Conservation (phyloP, 2,329 filamentous ascomycete genomes). For the Trichoderma atrobrunneum region DNA sequence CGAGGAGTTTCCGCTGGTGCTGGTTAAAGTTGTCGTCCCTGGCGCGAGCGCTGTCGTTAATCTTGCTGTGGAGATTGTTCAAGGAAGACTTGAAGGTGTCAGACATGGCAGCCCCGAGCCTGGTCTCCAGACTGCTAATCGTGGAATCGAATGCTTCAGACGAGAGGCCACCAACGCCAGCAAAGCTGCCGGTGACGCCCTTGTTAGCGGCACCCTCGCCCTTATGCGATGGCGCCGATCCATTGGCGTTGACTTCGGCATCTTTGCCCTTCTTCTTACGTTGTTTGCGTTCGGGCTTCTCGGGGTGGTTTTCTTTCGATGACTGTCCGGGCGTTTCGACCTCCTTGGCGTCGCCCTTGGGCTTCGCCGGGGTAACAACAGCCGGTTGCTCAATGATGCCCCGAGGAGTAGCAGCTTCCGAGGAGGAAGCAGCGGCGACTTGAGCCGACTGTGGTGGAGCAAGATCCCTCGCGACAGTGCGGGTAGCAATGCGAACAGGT, state of each 20-base stretch:
- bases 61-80: conserved; percentile 59
- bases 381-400: conserved; percentile 29
- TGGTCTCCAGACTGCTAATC: conserved; percentile 52
- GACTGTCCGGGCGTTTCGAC: conserved; percentile 43
- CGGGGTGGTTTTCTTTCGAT: conserved; percentile 41
- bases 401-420: conserved; percentile 30
- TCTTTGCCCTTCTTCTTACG: conserved; percentile 67
- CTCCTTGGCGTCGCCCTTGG: conserved; percentile 47
- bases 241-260: conserved; percentile 45
- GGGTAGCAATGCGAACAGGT: conserved; percentile 35
- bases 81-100: conserved; percentile 55
- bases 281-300: conserved; percentile 61
- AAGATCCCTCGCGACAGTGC: conserved; percentile 38
- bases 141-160: conserved; percentile 52
- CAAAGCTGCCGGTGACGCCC: conserved; percentile 21
- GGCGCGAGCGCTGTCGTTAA: conserved; percentile 61
- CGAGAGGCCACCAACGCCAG: conserved; percentile 33
- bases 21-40: conserved; percentile 52
- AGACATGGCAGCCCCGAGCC: conserved; percentile 49
- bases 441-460: conserved; percentile 22
- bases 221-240: conserved; percentile 34
- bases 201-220: conserved; percentile 35
- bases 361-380: conserved; percentile 36
- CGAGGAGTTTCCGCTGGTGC: conserved; percentile 53
- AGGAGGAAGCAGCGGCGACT: neutral